Conservation (phyloP, 2,329 filamentous ascomycete species). For the Mariannaea sp. region DNA sequence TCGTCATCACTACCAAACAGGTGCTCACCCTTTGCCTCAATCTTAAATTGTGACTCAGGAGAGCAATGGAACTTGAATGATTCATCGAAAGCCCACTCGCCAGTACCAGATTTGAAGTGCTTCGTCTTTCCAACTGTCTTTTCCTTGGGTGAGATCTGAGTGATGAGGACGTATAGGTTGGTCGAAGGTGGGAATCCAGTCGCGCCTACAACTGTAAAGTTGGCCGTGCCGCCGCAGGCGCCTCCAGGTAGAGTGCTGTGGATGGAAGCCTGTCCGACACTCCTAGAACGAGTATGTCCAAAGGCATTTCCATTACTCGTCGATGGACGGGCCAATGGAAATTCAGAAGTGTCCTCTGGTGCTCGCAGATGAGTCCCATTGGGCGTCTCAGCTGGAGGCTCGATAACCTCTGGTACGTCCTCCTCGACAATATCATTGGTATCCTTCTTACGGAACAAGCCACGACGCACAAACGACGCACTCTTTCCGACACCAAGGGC, state of each 20-base stretch:
- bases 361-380: conserved; percentile 49
- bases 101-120: conserved; percentile 74
- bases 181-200: conserved; percentile 75
- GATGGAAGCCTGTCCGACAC: conserved; percentile 68
- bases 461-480: conserved; percentile 86
- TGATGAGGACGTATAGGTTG: conserved; percentile 78
- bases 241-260: conserved; percentile 65
- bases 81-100: conserved; percentile 73
- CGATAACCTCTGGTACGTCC: conserved; percentile 47
- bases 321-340: conserved; percentile 25
- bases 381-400: conserved; percentile 45
- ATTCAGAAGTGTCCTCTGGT: conserved; percentile 42
- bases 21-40: conserved; percentile 84
- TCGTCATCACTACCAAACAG: conserved; percentile 83
- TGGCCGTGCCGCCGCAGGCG: conserved; percentile 73
- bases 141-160: conserved; percentile 67
- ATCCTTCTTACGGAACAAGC: conserved; percentile 76
- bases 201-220: conserved; percentile 79
- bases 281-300: conserved; percentile 58
- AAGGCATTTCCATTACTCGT: conserved; percentile 37
- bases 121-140: conserved; percentile 93
- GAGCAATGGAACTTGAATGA: conserved; percentile 78
- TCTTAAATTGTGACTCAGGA: conserved; percentile 83
- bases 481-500: conserved; percentile 84
- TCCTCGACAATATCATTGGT: conserved; percentile 60